Evolutionary conservation across 495 filamentous ascomycete species (phyloP), one percentile per base, ranked within the genome.

Genomic region (Bathelium albidoporum): DNA sequence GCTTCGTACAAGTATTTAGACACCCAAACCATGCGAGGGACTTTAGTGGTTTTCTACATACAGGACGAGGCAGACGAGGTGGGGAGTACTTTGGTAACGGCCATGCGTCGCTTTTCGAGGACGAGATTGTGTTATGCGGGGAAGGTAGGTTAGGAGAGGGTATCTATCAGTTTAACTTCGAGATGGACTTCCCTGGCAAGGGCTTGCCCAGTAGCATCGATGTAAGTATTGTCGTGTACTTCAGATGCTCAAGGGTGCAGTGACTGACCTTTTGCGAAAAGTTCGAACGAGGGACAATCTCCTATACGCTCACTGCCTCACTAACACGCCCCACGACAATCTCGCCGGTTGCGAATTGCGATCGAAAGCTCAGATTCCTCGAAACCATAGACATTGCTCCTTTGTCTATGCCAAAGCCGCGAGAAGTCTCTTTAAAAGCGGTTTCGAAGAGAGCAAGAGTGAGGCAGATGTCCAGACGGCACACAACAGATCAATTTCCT

Each of bases 231-330:
- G 58, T 59, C 59, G 16, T 29, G 49, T 24, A 7, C 5, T 11
- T 18, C 52, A 7, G 24, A 16, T 53, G 28, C 32, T 45, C 22
- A 31, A 10, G 34, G 67, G 31, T 68, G 69, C 64, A 73, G 64
- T 29, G 14, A 44, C 31, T 31, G 24, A 31, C 36, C 20, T 14
- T 36, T 2, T 3, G 1, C 41, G 32, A 45, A 2, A 73, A 97
- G 91, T 98, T 98, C 73, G 95, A 98, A 77, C 85, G 91, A 67
- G 94, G 95, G 24, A 90, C 89, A 16, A 90, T 98, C 69, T 87
- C 87, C 9, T 98, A 97, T 76, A 84, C 89, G 75, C 82, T 97
- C 69, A 89, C 89, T 20, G 86, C 93, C 49, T 97, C 91, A 29
- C 70, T 97, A 55, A 98, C 95, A 10, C 85, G 90, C 59, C 94